Conservation (phyloP, 2,329 filamentous ascomycete species). For the Dothistroma pini region DNA sequence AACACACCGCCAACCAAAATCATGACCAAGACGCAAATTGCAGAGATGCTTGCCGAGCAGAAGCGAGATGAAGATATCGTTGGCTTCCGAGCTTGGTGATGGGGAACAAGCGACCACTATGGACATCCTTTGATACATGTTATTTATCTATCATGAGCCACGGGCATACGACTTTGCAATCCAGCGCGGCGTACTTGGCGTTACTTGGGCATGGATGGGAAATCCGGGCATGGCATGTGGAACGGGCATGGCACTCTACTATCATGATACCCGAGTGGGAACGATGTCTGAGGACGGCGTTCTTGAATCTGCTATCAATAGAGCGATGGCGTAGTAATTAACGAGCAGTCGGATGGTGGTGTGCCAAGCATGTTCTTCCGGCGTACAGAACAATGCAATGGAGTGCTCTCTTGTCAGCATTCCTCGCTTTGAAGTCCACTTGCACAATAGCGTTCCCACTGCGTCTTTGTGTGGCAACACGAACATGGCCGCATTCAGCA, state of each 20-base stretch:
- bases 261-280: background rate
- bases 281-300: background rate
- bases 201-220: background rate
- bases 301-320: background rate
- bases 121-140: background rate
- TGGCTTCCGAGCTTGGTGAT: conserved; percentile 18
- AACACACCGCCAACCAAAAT: conserved; percentile 20
- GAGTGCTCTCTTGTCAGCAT: conserved; percentile 8
- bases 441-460: background rate
- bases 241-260: background rate
- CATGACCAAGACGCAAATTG: conserved; percentile 27
- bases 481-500: background rate
- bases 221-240: background rate
- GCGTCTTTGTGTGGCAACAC: background rate
- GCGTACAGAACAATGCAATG: conserved; percentile 4
- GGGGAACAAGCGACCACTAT: background rate
- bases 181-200: conserved; percentile 1
- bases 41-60: conserved; percentile 29
- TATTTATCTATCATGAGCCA: background rate
- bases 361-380: background rate
- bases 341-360: conserved; percentile 3
- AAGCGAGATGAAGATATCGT: conserved; percentile 32
- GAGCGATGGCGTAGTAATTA: conserved; percentile 8
- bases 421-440: background rate
- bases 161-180: conserved; percentile 1